These are phyloP conservation scores for Cucurbita pepo DNA, from an alignment of 306 rosid species.

Conservation along the genomic window DNA sequence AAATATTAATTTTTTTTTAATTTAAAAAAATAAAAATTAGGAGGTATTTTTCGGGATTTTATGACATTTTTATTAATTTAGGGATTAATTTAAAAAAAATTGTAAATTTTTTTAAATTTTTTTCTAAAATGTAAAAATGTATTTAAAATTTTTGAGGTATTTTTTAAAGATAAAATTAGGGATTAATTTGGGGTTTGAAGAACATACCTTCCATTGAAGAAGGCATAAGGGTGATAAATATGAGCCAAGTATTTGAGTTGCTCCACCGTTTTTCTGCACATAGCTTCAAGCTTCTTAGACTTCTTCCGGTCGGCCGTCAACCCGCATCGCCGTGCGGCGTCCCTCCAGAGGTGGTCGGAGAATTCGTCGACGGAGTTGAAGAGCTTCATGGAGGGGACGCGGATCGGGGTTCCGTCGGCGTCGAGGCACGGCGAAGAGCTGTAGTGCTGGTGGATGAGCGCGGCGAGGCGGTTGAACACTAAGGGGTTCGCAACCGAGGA, in stretches of 20 bases:
- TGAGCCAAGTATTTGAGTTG: conserved; percentile 82
- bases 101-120: too few relatives aligned
- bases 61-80: too few relatives aligned
- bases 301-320: conserved; percentile 26
- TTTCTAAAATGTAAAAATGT: too few relatives aligned
- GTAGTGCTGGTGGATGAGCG: conserved; percentile 52
- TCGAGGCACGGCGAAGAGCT: conserved; percentile 56
- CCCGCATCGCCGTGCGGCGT: conserved; percentile 45
- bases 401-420: conserved; percentile 58
- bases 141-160: too few relatives aligned
- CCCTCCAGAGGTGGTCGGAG: conserved; percentile 66
- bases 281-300: conserved; percentile 48
- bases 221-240: conserved; percentile 78
- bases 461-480: conserved; percentile 40
- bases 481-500: conserved; percentile 81
- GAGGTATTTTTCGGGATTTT: too few relatives aligned
- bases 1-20: too few relatives aligned
- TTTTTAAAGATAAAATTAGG: too few relatives aligned
- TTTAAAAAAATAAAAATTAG: too few relatives aligned
- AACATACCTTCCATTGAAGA: conserved; percentile 72
- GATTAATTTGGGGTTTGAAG: too few relatives aligned
- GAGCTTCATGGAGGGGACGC: conserved; percentile 65
- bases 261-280: conserved; percentile 72
- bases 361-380: conserved; percentile 73
- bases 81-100: too few relatives aligned